These are phyloP conservation scores for Geotrichum ghanense DNA, from an alignment of 805 yeast genomes.

Conservation along the genomic window DNA sequence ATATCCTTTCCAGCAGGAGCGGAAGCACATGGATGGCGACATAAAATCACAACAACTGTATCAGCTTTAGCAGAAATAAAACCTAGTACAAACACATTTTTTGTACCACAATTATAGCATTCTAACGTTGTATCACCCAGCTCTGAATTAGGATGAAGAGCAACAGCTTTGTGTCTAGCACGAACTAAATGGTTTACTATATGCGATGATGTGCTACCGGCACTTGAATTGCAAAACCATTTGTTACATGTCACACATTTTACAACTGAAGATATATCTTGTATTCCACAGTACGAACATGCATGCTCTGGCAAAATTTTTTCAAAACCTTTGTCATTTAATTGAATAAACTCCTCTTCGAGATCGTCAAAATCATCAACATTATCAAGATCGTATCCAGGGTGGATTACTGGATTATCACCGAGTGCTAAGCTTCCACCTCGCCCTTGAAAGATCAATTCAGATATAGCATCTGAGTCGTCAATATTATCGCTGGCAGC, in stretches of 20 bases:
- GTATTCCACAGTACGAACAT: slow-evolving; percentile 66
- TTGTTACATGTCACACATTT: slow-evolving; percentile 66
- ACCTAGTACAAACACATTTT: slow-evolving; percentile 71
- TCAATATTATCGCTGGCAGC: slow-evolving; percentile 9
- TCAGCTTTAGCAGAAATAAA: slow-evolving; percentile 81
- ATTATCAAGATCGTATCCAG: slow-evolving; percentile 11
- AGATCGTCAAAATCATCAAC: slow-evolving; percentile 12
- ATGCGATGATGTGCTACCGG: slow-evolving; percentile 54
- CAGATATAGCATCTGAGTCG: slow-evolving; percentile 20
- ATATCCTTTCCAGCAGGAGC: slow-evolving; percentile 45
- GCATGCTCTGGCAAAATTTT: slow-evolving; percentile 31
- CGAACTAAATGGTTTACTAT: slow-evolving; percentile 76
- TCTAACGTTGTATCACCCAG: slow-evolving; percentile 81
- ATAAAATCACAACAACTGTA: slow-evolving; percentile 73
- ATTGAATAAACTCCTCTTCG: slow-evolving; percentile 2
- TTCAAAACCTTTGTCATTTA: slow-evolving; percentile 16
- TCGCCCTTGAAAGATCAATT: slow-evolving; percentile 18
- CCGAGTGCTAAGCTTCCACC: slow-evolving; percentile 9
- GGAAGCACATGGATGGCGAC: slow-evolving; percentile 68
- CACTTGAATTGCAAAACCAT: slow-evolving; percentile 83
- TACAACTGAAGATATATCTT: slow-evolving; percentile 51
- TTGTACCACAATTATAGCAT: slow-evolving; percentile 82
- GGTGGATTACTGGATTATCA: slow-evolving; percentile 12
- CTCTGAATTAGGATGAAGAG: slow-evolving; percentile 69
- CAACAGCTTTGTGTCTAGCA: slow-evolving; percentile 62